Conservation (phyloP, 495 filamentous ascomycete species). For the Terfezia boudieri region DNA sequence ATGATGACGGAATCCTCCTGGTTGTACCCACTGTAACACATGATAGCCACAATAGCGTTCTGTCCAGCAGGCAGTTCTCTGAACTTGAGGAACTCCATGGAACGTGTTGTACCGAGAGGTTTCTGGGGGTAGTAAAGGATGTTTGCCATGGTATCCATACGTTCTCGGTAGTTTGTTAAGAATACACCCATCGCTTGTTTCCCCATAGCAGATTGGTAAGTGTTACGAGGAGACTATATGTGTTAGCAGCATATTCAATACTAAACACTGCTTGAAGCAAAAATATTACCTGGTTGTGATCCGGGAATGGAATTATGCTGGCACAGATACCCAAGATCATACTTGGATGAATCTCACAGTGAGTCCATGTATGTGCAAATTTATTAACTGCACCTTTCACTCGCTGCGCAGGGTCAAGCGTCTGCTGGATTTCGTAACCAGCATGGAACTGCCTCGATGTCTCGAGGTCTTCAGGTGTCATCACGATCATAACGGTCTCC, state of each 20-base stretch:
- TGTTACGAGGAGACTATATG: conserved; percentile 73
- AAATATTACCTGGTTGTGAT: conserved; percentile 64
- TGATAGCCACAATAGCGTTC: conserved; percentile 95
- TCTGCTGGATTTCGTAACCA: conserved; percentile 41
- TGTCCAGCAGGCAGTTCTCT: conserved; percentile 89
- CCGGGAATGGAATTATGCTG: conserved; percentile 97
- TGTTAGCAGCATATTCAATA: conserved; percentile 1
- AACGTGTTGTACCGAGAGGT: conserved; percentile 80
- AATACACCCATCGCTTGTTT: conserved; percentile 99
- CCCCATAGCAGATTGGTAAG: conserved; percentile 98
- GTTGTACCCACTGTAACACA: conserved; percentile 97
- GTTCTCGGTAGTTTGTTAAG: conserved; percentile 80
- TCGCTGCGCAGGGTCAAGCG: conserved; percentile 40
- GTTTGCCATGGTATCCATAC: conserved; percentile 99
- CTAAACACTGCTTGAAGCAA: conserved; percentile 1
- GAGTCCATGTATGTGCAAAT: conserved; percentile 78
- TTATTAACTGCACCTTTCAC: conserved; percentile 49
- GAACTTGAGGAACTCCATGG: conserved; percentile 98
- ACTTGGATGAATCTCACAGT: conserved; percentile 97
- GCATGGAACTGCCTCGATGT: conserved; percentile 40
- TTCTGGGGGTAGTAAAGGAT: conserved; percentile 99
- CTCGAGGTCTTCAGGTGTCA: conserved; percentile 88
- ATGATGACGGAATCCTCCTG: conserved; percentile 99
- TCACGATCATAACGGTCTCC: conserved; percentile 94
- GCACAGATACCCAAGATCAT: conserved; percentile 98